A percentile compares a stretch with the other conserved stretches of the same genome.
phyloP scores from a whole-genome alignment of 176 grass and related monocot species.

The Calamus simplicifolius region DNA sequence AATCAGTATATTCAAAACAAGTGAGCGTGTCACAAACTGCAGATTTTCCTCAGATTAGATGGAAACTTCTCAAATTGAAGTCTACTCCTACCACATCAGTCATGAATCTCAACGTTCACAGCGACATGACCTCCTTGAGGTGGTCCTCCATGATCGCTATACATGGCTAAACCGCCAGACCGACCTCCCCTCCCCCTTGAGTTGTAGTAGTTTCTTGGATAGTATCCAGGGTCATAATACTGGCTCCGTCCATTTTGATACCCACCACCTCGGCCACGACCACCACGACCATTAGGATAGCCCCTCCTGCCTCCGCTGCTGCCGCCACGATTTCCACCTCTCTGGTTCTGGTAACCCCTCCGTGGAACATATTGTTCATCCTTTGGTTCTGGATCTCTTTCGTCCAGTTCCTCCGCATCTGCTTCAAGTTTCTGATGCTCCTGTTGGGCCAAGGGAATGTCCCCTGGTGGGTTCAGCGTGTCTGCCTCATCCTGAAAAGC shows the following conservation, averaged over 20 bases:
- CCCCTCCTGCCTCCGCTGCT: slow-evolving; percentile 18
- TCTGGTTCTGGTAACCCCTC: slow-evolving; percentile 35
- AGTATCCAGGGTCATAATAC: slow-evolving; percentile 41
- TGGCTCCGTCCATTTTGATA: slow-evolving; percentile 39
- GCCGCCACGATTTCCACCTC: slow-evolving; percentile 31
- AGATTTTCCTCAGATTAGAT: too few relatives aligned
- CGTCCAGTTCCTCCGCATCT: slow-evolving; percentile 38
- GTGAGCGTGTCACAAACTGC: too few relatives aligned
- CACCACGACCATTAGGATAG: slow-evolving; percentile 39
- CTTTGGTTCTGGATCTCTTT: slow-evolving; percentile 25
- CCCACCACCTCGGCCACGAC: slow-evolving; percentile 22
- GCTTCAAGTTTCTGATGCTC: slow-evolving; percentile 46
- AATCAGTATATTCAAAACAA: too few relatives aligned
- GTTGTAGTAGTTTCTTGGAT: slow-evolving; percentile 48
- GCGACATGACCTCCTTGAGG: slow-evolving; percentile 26
- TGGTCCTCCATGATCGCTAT: slow-evolving; percentile 34
- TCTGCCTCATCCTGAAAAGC: slow-evolving; percentile 32
- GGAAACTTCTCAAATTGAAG: too few relatives aligned
- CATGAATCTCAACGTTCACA: slow-evolving; percentile 28
- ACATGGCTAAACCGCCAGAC: slow-evolving; percentile 31
- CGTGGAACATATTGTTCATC: slow-evolving; percentile 36
- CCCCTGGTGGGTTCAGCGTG: slow-evolving; percentile 17
- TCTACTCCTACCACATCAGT: slow-evolving; percentile 17
- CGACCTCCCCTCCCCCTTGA: slow-evolving; percentile 49
- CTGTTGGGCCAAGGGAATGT: slow-evolving; percentile 14